These are phyloP conservation scores for Phlebiopsis flavidoalba DNA, from an alignment of 768 basidiomycete genomes.

Conservation along the genomic window DNA sequence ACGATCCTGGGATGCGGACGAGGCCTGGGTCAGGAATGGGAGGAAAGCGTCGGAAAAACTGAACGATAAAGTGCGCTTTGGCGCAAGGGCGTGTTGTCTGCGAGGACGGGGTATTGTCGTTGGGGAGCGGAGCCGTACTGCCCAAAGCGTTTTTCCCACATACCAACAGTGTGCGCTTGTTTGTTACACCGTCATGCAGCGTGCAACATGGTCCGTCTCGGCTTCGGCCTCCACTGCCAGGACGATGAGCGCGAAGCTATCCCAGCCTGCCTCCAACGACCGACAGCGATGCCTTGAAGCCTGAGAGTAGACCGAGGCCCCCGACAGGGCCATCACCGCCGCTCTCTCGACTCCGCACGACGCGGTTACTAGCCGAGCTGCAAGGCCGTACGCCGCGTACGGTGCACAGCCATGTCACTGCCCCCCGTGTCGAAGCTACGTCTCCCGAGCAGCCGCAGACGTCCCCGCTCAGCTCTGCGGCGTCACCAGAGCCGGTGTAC, in stretches of 20 bases:
- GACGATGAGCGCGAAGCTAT: not conserved
- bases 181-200: not conserved
- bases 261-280: not conserved
- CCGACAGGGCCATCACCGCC: slow-evolving; percentile 19
- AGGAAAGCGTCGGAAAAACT: not conserved
- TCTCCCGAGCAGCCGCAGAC: not conserved
- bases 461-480: slow-evolving; percentile 4
- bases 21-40: not conserved
- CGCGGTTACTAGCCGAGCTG: slow-evolving; percentile 50
- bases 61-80: not conserved
- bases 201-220: not conserved
- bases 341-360: slow-evolving; percentile 56
- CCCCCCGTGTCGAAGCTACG: too few species aligned
- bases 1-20: not conserved
- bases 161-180: slow-evolving; percentile 4
- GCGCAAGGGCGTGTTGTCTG: slow-evolving; percentile 3
- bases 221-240: not conserved
- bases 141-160: not conserved
- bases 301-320: not conserved
- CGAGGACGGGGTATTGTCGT: slow-evolving; percentile 2
- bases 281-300: not conserved
- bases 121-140: slow-evolving; percentile 1
- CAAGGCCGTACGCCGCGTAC: slow-evolving; percentile 25
- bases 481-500: slow-evolving; percentile 25
- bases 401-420: not conserved